Percentiles rank a stretch among this genome's conserved stretches.
phyloP scores from a whole-genome alignment of 2,329 filamentous ascomycete genomes.

The Capronia epimyces region DNA sequence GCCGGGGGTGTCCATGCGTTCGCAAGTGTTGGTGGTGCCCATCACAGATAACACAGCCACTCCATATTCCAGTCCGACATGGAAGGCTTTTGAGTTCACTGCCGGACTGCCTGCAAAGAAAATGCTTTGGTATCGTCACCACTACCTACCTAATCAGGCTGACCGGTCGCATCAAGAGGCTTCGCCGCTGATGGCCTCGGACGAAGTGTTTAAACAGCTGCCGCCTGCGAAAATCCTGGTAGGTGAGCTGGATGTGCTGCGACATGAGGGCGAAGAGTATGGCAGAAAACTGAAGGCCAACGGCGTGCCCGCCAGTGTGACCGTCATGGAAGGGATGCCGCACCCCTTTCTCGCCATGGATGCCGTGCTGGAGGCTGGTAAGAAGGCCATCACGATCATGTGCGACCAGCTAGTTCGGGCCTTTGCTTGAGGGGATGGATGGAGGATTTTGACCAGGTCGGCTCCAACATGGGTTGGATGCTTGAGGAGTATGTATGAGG shows the following conservation, averaged over 20 bases:
- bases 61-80: slow-evolving; percentile 43
- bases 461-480: neutral
- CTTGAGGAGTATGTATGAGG: neutral
- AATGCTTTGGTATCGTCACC: slow-evolving; percentile 57
- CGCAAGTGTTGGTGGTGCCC: slow-evolving; percentile 54
- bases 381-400: slow-evolving; percentile 46
- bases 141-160: slow-evolving; percentile 49
- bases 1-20: slow-evolving; percentile 15
- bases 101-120: slow-evolving; percentile 52
- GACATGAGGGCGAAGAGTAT: slow-evolving; percentile 51
- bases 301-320: slow-evolving; percentile 46
- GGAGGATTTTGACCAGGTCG: neutral
- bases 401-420: slow-evolving; percentile 31
- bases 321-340: slow-evolving; percentile 52
- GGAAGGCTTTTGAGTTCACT: slow-evolving; percentile 47
- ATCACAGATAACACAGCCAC: slow-evolving; percentile 55
- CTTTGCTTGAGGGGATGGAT: slow-evolving; percentile 6
- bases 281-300: slow-evolving; percentile 44
- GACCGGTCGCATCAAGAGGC: slow-evolving; percentile 50
- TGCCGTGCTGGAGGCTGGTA: slow-evolving; percentile 49
- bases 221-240: slow-evolving; percentile 51
- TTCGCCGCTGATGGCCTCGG: slow-evolving; percentile 48
- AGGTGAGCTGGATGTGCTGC: slow-evolving; percentile 53
- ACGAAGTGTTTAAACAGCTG: slow-evolving; percentile 46
- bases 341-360: slow-evolving; percentile 58